Evolutionary conservation across 192 early-diverging fungal genomes (phyloP), one percentile per base, ranked within the genome.

Genomic region (Piromyces finnis): DNA sequence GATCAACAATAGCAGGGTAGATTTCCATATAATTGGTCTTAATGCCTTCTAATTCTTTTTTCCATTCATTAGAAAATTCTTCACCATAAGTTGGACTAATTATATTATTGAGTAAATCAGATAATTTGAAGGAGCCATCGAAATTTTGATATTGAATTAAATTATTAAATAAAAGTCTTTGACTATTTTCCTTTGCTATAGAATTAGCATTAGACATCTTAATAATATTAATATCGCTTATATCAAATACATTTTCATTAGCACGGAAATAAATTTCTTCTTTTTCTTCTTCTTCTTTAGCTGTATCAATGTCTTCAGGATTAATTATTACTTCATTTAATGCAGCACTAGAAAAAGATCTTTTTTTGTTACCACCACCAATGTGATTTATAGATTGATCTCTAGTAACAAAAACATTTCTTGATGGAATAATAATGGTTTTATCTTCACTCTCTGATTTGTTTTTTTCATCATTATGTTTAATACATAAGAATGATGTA

Each of bases 301-400:
- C n/a, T n/a, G n/a, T n/a, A n/a, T n/a, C n/a, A n/a, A n/a, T n/a
- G 77, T 87, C 86, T 14, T 81, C 80, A 26, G 88, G 3, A 26
- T 39, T 12, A 12, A 26, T 15, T 28, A 16, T 1, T 28, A 15
- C 14, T 28, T 29, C 28, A 3, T 3, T 9, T 1, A 17, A 2
- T 22, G 4, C 18, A 29, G 6, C 29, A 80, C 37, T 15, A 3
- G 2, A 22, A 15, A 78, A 30, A 5, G 78, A 15, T 78, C 29
- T 77, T 77, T 28, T 77, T 28, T 77, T 32, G 3, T 29, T 27
- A 77, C 68, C 29, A 68, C 82, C 77, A 81, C 83, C 39, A 81
- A 77, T 37, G 81, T 78, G 3, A 84, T 88, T 11, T 86, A 79
- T 29, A 82, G 81, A 12, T 87, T 84, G 30, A 83, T 88, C 83